Evolutionary conservation across 1,139 yeast species (phyloP).

Genomic region (Pichia sp.): DNA sequence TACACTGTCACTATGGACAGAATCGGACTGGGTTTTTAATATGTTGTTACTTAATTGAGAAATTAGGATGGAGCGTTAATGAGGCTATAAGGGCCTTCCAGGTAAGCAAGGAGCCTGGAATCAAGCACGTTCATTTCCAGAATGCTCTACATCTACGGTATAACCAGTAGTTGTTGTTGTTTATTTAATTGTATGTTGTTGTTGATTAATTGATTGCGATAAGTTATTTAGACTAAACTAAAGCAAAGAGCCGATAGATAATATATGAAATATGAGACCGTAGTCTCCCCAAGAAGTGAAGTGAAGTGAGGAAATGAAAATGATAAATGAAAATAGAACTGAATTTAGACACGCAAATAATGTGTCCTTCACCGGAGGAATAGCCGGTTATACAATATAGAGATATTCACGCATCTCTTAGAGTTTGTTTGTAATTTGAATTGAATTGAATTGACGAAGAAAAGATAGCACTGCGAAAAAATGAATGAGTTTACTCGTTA

Average conservation of each 20-base stretch:
- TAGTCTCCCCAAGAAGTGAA: too few relatives aligned
- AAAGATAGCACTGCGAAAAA: background rate
- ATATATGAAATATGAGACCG: background rate
- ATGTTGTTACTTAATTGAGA: conserved; percentile 61
- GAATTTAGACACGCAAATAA: too few relatives aligned
- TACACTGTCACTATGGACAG: conserved; percentile 80
- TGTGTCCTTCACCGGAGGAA: too few relatives aligned
- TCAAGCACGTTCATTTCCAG: conserved; percentile 70
- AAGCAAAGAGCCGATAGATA: too few relatives aligned
- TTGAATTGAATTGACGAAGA: too few relatives aligned
- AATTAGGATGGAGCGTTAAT: conserved; percentile 49
- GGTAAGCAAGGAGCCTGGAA: conserved; percentile 60
- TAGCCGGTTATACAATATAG: too few relatives aligned
- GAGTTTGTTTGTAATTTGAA: too few relatives aligned
- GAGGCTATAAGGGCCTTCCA: conserved; percentile 61
- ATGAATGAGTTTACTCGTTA: background rate
- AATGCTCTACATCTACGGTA: conserved; percentile 69
- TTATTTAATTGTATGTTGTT: background rate
- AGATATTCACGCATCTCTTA: too few relatives aligned
- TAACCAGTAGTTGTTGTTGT: conserved; percentile 25
- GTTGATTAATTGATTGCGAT: too few relatives aligned
- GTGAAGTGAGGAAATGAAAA: background rate
- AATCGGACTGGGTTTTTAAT: conserved; percentile 73
- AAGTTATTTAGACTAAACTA: too few relatives aligned
- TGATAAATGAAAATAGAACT: background rate